A percentile compares a stretch with the other conserved stretches of the same genome.
Evolutionary conservation across 345 rosid genomes (phyloP).

Genomic region (Eutrema japonicum): DNA sequence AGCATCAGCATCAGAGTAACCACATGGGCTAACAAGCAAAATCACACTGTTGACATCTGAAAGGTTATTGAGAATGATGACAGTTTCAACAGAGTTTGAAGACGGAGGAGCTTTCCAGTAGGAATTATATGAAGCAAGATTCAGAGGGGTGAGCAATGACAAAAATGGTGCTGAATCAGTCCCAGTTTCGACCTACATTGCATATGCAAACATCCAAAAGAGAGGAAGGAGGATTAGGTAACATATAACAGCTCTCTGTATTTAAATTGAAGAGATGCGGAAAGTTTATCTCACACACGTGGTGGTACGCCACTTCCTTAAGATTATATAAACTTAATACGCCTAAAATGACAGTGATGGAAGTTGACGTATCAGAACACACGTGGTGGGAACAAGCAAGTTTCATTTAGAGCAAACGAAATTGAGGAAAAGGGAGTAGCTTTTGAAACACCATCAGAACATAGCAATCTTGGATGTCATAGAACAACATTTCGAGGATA

Average conservation of each 20-base stretch:
- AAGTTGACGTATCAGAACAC: background rate
- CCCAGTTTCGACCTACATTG: slow-evolving; percentile 82
- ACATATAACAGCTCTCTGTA: slow-evolving; percentile 1
- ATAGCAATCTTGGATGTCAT: background rate
- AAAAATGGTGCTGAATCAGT: slow-evolving; percentile 76
- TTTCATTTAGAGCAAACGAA: slow-evolving; percentile 6
- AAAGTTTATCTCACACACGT: background rate
- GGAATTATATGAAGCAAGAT: slow-evolving; percentile 55
- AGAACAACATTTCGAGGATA: background rate
- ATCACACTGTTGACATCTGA: slow-evolving; percentile 85
- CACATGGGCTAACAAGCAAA: slow-evolving; percentile 89
- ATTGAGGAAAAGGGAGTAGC: background rate
- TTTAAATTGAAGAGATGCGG: background rate
- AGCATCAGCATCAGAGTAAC: slow-evolving; percentile 82
- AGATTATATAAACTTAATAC: background rate
- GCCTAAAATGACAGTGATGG: background rate
- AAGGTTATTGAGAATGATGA: slow-evolving; percentile 63
- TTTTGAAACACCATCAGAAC: background rate
- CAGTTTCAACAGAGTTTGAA: slow-evolving; percentile 65
- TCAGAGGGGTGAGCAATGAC: slow-evolving; percentile 76
- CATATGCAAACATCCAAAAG: slow-evolving; percentile 36
- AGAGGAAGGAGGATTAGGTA: slow-evolving; percentile 27
- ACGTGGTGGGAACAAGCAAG: background rate
- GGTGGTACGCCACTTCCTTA: slow-evolving; percentile 5
- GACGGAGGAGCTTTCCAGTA: slow-evolving; percentile 92